phyloP scores from a whole-genome alignment of 2,329 filamentous ascomycete genomes.

The Epichloe gansuensis region DNA sequence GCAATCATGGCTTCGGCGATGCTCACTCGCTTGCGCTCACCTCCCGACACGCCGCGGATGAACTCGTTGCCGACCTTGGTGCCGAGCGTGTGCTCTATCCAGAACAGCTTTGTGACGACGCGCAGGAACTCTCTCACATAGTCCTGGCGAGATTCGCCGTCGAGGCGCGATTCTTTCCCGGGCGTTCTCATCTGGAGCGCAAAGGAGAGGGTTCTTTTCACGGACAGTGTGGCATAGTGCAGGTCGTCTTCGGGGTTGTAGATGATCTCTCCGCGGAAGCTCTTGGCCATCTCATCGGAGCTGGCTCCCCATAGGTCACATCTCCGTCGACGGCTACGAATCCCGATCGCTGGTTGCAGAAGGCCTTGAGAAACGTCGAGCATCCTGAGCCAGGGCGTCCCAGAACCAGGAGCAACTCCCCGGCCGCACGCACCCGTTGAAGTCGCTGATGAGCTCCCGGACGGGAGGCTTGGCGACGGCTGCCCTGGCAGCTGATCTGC shows the following conservation, averaged over 20 bases:
- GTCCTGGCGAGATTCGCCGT: slow-evolving; percentile 47
- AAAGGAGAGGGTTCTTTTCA: slow-evolving; percentile 54
- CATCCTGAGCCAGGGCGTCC: slow-evolving; percentile 58
- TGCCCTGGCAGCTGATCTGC: slow-evolving; percentile 31
- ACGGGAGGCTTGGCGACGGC: slow-evolving; percentile 42
- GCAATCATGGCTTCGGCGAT: slow-evolving; percentile 56
- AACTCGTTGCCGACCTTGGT: slow-evolving; percentile 60
- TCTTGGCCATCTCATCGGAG: slow-evolving; percentile 32
- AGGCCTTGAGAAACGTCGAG: slow-evolving; percentile 57
- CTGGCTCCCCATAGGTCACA: slow-evolving; percentile 47
- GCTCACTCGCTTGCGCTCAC: slow-evolving; percentile 61
- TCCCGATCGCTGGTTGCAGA: slow-evolving; percentile 56
- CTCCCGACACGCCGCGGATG: slow-evolving; percentile 49
- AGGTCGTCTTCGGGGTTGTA: slow-evolving; percentile 58
- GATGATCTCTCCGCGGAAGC: slow-evolving; percentile 50
- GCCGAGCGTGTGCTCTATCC: slow-evolving; percentile 56
- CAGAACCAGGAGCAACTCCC: slow-evolving; percentile 59
- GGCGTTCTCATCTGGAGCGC: slow-evolving; percentile 54
- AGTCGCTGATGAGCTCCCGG: slow-evolving; percentile 52
- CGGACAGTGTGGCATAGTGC: slow-evolving; percentile 58
- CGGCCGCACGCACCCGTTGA: slow-evolving; percentile 56
- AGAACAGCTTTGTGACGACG: slow-evolving; percentile 58
- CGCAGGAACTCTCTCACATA: slow-evolving; percentile 40
- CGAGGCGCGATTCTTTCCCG: slow-evolving; percentile 31
- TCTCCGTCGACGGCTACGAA: slow-evolving; percentile 54